phyloP scores from a whole-genome alignment of 73 alveolate species.

The Tetrahymena thermophila region DNA sequence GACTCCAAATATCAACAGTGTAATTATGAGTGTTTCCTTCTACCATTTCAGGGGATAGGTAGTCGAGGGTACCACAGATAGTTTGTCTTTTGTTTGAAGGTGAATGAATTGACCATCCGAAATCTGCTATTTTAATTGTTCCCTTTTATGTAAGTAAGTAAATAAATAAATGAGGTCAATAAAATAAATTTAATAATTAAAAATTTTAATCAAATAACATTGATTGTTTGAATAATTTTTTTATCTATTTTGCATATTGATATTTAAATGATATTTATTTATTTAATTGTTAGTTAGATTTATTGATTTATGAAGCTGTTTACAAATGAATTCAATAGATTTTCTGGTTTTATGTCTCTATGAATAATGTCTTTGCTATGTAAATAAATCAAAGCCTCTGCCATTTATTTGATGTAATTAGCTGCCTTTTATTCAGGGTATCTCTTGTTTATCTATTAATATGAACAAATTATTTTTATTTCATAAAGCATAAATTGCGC shows the following conservation, averaged over 20 bases:
- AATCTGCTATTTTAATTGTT: slow-evolving; percentile 83
- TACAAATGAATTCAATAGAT: slow-evolving; percentile 57
- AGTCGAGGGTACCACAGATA: slow-evolving; percentile 18
- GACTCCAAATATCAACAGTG: slow-evolving; percentile 34
- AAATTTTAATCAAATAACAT: too few species aligned
- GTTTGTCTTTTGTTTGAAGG: slow-evolving; percentile 22
- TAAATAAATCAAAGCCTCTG: slow-evolving; percentile 73
- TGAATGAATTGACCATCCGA: slow-evolving; percentile 88
- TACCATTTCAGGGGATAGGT: slow-evolving; percentile 22
- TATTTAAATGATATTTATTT: too few species aligned
- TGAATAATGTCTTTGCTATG: slow-evolving; percentile 80
- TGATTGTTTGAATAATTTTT: too few species aligned
- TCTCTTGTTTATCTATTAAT: not conserved
- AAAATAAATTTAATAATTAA: too few species aligned
- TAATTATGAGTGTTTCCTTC: slow-evolving; percentile 19
- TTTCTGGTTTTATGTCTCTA: slow-evolving; percentile 92
- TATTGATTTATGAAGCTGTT: not conserved
- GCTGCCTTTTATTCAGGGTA: slow-evolving; percentile 51
- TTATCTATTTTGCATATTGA: too few species aligned
- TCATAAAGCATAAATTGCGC: not conserved
- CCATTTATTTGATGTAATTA: slow-evolving; percentile 65
- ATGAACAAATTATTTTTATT: not conserved
- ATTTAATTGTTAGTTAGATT: not conserved
- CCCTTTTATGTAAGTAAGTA: slow-evolving; percentile 43
- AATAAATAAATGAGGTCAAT: not conserved